Evolutionary conservation across 768 basidiomycete genomes (phyloP).

Genomic region (Mycena filopes): DNA sequence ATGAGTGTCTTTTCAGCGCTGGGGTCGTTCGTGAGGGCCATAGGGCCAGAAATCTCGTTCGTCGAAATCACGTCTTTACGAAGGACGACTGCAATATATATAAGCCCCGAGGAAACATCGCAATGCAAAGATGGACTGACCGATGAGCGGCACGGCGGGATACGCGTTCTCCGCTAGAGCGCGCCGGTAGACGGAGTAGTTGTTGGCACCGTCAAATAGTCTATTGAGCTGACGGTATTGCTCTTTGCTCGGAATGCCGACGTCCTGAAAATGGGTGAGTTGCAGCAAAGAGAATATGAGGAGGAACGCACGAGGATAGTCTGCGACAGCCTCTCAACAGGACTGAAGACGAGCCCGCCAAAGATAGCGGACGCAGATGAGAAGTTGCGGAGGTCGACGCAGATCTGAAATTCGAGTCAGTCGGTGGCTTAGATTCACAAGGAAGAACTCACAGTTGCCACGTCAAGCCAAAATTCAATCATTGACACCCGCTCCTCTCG

Average conservation of each 20-base stretch:
- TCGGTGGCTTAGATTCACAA: no score
- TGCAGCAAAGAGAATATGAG: not conserved
- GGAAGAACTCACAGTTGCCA: slow-evolving; percentile 49
- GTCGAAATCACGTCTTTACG: slow-evolving; percentile 43
- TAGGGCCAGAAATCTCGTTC: slow-evolving; percentile 34
- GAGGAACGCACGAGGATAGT: slow-evolving; percentile 46
- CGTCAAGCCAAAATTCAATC: slow-evolving; percentile 56
- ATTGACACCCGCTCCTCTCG: slow-evolving; percentile 40
- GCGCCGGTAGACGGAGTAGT: slow-evolving; percentile 41
- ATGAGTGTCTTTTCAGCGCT: slow-evolving; percentile 40
- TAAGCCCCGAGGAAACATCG: no score
- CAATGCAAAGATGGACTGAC: slow-evolving; percentile 32
- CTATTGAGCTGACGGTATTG: slow-evolving; percentile 43
- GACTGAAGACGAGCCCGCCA: slow-evolving; percentile 52
- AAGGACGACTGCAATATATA: slow-evolving; percentile 39
- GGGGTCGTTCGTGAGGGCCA: slow-evolving; percentile 27
- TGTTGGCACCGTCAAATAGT: slow-evolving; percentile 43
- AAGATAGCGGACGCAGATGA: slow-evolving; percentile 54
- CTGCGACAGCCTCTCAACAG: slow-evolving; percentile 49
- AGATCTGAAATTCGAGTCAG: slow-evolving; percentile 48
- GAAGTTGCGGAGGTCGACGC: slow-evolving; percentile 58
- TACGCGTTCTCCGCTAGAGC: slow-evolving; percentile 36
- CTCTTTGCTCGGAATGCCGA: slow-evolving; percentile 39
- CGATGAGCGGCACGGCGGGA: slow-evolving; percentile 48
- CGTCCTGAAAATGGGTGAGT: slow-evolving; percentile 30